Evolutionary conservation across 208 protist genomes (phyloP), one percentile per base, ranked within the genome.

Genomic region (Phytomonas sp.): DNA sequence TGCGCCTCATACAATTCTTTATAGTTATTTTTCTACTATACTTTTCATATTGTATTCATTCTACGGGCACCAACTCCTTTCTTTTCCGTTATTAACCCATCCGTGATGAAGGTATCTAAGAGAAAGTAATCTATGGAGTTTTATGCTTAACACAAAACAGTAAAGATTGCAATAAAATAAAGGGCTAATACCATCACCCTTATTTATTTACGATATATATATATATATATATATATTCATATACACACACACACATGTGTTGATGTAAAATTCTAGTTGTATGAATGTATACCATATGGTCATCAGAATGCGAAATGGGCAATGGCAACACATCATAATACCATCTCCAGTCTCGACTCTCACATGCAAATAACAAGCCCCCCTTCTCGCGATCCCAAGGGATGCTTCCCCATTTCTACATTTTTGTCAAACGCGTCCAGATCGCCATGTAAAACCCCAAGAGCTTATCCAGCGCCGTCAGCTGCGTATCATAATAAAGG

Each of bases 381-480:
- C 30, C 67, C 17, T 15, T 70, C 31, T 4, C 13, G 11, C 26
- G 30, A 28, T 34, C 32, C 29, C 56, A 70, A 7, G 29, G 37
- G 60, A 67, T 36, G 11, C 34, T 46, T n/a, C 33, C 61, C 4
- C 71, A 5, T 31, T 23, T 40, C 56, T 77, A 78, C 28, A 77
- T 76, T 36, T 71, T 76, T 26, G 77, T 80, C 67, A 95, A 61
- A 15, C 90, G 83, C 5, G 79, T 86, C 85, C 87, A 93, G 28
- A 91, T 82, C 2, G 82, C 83, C 79, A 93, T 79, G 75, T 95
- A 95, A 72, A 95, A 95, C 40, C 77, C 77, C 29, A 95, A 78
- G 37, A 90, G 60, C 36, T 84, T 84, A 67, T 93, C 87, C 5
- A 93, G 68, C 61, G 81, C 80, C 0, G 87, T 89, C 62, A 88